These are phyloP conservation scores for Sistotremastrum niveocremeum DNA, from an alignment of 768 basidiomycete species.

Conservation along the genomic window DNA sequence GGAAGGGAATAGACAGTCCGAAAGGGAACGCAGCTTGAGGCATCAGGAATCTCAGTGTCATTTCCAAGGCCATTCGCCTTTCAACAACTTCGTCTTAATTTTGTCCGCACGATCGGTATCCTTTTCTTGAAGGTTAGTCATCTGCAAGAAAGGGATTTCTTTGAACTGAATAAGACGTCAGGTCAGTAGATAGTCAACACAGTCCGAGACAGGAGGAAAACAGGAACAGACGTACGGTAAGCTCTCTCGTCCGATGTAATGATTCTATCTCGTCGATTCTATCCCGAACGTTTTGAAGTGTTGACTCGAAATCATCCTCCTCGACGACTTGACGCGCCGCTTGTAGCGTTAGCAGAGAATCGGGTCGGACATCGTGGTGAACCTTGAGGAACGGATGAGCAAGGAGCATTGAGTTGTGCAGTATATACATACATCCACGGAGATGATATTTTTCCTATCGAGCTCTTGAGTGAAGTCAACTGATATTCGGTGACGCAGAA, in stretches of 20 bases:
- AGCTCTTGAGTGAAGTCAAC: slow-evolving; percentile 28
- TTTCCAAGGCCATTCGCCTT: no score
- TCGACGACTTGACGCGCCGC: slow-evolving; percentile 58
- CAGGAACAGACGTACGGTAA: slow-evolving; percentile 37
- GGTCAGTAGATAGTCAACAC: no score
- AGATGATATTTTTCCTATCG: slow-evolving; percentile 57
- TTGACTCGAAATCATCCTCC: slow-evolving; percentile 69
- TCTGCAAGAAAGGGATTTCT: no score
- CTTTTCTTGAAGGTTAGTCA: no score
- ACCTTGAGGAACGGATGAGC: slow-evolving; percentile 26
- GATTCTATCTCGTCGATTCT: slow-evolving; percentile 83
- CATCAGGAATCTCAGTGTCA: no score
- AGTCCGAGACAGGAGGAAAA: not conserved
- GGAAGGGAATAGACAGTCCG: no score
- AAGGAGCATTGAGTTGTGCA: not conserved
- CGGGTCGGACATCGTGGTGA: slow-evolving; percentile 63
- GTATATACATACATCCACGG: slow-evolving; percentile 53
- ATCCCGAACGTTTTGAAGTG: slow-evolving; percentile 55
- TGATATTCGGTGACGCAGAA: not conserved
- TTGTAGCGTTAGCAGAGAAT: slow-evolving; percentile 63
- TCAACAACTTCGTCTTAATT: no score
- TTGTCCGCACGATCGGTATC: no score
- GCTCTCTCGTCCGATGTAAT: slow-evolving; percentile 62
- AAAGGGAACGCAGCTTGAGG: no score
- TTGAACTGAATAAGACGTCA: no score